phyloP scores from a whole-genome alignment of 495 filamentous ascomycete species.

The Friedmanniomyces endolithicus region DNA sequence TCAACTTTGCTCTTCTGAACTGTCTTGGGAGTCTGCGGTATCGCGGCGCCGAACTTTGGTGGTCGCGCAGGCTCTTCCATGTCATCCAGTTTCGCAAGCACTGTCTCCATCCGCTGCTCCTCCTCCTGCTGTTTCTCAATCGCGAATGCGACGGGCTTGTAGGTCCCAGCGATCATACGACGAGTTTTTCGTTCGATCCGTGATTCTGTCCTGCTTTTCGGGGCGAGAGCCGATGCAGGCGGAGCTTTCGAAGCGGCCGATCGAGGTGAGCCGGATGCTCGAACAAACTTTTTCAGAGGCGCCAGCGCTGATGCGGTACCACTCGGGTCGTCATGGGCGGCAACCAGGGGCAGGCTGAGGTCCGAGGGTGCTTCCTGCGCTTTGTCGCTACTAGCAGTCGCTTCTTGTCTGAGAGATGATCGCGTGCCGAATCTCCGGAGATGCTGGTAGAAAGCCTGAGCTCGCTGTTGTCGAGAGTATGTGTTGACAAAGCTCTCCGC shows the following conservation, averaged over 20 bases:
- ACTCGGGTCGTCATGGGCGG: too few species aligned
- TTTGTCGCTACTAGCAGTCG: too few species aligned
- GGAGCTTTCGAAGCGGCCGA: neutral
- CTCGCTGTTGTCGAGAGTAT: neutral
- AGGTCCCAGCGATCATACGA: slow-evolving; percentile 4
- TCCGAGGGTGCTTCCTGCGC: too few species aligned
- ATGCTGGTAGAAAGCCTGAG: slow-evolving; percentile 1
- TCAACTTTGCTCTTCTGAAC: neutral
- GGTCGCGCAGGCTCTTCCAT: neutral
- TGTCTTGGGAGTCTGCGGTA: neutral
- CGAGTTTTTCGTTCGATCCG: slow-evolving; percentile 4
- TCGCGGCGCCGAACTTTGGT: neutral
- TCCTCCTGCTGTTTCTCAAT: neutral
- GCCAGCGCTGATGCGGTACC: too few species aligned
- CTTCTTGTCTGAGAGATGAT: neutral
- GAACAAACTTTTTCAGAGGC: too few species aligned
- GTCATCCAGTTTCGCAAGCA: slow-evolving; percentile 7
- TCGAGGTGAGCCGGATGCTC: too few species aligned
- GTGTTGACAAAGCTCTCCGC: neutral
- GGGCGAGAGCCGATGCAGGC: neutral
- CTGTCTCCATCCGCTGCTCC: neutral
- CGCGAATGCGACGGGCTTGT: neutral
- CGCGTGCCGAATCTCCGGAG: neutral
- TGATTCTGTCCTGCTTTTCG: neutral
- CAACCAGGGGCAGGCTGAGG: too few species aligned